These are phyloP conservation scores for Fomitopsis schrenkii DNA, from an alignment of 1,284 basidiomycete genomes.

Conservation along the genomic window DNA sequence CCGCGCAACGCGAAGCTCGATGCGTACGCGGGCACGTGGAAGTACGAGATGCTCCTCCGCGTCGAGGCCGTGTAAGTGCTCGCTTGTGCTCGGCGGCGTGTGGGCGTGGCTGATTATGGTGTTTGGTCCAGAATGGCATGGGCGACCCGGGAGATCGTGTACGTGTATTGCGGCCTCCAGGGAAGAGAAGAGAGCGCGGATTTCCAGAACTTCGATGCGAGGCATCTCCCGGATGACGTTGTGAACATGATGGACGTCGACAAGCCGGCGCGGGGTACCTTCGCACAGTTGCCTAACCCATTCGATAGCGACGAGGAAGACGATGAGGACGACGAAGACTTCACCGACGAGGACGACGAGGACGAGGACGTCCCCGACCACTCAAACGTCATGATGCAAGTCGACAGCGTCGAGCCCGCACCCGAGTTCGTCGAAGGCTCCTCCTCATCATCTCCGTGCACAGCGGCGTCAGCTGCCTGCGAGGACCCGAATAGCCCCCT, in stretches of 20 bases:
- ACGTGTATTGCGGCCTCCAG: background rate
- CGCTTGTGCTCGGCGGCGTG: background rate
- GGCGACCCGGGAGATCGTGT: background rate
- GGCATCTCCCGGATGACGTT: background rate
- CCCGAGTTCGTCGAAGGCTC: background rate
- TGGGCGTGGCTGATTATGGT: background rate
- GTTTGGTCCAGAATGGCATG: background rate
- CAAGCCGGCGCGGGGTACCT: background rate
- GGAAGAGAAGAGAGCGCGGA: background rate
- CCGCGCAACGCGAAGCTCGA: background rate
- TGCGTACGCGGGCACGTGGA: background rate
- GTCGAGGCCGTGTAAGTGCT: background rate
- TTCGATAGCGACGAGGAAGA: background rate
- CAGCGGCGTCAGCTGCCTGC: background rate
- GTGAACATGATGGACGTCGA: conserved; percentile 1
- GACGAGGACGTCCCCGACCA: background rate
- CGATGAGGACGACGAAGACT: conserved; percentile 2
- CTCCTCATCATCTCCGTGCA: background rate
- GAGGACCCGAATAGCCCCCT: background rate
- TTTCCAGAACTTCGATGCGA: background rate
- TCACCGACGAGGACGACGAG: conserved; percentile 1
- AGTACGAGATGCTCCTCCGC: background rate
- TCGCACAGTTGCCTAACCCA: background rate
- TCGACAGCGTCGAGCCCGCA: background rate
- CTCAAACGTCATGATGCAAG: conserved; percentile 5